phyloP scores from a whole-genome alignment of 1,139 yeast species.

The Geotrichum citri-aurantii region DNA sequence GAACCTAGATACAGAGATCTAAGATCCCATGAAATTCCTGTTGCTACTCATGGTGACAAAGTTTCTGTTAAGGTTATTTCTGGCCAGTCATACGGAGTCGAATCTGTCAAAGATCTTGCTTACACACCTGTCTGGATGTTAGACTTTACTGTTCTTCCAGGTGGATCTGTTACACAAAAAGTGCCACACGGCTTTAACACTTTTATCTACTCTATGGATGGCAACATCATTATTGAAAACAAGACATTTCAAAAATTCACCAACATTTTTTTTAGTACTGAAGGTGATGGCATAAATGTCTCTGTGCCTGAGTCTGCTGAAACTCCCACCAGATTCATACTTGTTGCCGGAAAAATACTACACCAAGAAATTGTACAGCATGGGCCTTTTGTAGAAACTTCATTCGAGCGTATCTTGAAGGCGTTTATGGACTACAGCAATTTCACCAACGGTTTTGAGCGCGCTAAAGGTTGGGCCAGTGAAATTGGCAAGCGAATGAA shows the following conservation, averaged over 20 bases:
- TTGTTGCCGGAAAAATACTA: slow-evolving; percentile 71
- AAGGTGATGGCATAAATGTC: slow-evolving; percentile 29
- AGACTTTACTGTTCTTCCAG: slow-evolving; percentile 60
- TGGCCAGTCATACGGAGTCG: slow-evolving; percentile 71
- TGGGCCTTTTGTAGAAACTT: slow-evolving; percentile 81
- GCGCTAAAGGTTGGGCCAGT: slow-evolving; percentile 60
- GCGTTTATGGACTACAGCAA: slow-evolving; percentile 68
- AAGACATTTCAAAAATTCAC: slow-evolving; percentile 21
- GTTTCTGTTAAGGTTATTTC: slow-evolving; percentile 67
- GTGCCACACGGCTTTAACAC: slow-evolving; percentile 57
- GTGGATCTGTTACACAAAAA: slow-evolving; percentile 58
- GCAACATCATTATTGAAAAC: slow-evolving; percentile 50
- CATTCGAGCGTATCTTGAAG: slow-evolving; percentile 54
- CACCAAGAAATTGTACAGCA: slow-evolving; percentile 78
- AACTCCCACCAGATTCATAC: slow-evolving; percentile 48
- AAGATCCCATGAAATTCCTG: slow-evolving; percentile 65
- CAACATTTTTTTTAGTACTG: slow-evolving; percentile 41
- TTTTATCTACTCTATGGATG: slow-evolving; percentile 61
- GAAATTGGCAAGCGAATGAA: slow-evolving; percentile 44
- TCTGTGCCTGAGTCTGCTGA: slow-evolving; percentile 25
- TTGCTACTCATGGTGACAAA: slow-evolving; percentile 60
- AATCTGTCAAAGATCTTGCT: slow-evolving; percentile 67
- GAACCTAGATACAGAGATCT: slow-evolving; percentile 81
- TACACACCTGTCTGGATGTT: slow-evolving; percentile 75
- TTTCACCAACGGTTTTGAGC: slow-evolving; percentile 68